Evolutionary conservation across 305 asterid genomes (phyloP).

Genomic region (Salvia sclarea): DNA sequence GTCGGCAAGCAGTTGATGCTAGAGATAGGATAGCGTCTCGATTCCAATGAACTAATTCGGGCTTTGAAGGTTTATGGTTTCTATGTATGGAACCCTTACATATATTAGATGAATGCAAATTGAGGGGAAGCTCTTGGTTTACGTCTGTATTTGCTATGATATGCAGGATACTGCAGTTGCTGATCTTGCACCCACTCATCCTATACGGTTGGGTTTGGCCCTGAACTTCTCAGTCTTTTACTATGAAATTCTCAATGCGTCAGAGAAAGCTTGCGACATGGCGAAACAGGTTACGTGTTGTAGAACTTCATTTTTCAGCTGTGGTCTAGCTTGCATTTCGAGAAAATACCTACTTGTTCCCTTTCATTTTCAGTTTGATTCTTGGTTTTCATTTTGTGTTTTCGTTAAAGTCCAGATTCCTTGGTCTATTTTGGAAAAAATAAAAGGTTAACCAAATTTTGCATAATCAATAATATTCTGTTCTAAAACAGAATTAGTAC

Average conservation of each 20-base stretch:
- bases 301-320: background rate
- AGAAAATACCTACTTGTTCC: background rate
- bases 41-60: background rate
- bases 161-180: constrained; percentile 56
- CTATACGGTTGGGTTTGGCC: constrained; percentile 69
- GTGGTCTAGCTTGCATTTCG: background rate
- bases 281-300: constrained; percentile 53
- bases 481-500: constrained; percentile 3
- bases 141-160: background rate
- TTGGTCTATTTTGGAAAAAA: background rate
- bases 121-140: background rate
- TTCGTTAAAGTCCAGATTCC: background rate
- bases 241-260: constrained; percentile 61
- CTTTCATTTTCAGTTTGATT: background rate
- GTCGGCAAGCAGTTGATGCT: background rate
- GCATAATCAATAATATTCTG: background rate
- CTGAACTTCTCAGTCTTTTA: constrained; percentile 66
- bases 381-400: background rate
- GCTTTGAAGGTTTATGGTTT: background rate
- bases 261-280: constrained; percentile 69
- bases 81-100: background rate
- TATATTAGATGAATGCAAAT: background rate
- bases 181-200: constrained; percentile 72
- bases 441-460: no score
- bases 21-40: background rate